Evolutionary conservation across 2,329 filamentous ascomycete genomes (phyloP).

Genomic region (Pseudopyricularia cyperi): DNA sequence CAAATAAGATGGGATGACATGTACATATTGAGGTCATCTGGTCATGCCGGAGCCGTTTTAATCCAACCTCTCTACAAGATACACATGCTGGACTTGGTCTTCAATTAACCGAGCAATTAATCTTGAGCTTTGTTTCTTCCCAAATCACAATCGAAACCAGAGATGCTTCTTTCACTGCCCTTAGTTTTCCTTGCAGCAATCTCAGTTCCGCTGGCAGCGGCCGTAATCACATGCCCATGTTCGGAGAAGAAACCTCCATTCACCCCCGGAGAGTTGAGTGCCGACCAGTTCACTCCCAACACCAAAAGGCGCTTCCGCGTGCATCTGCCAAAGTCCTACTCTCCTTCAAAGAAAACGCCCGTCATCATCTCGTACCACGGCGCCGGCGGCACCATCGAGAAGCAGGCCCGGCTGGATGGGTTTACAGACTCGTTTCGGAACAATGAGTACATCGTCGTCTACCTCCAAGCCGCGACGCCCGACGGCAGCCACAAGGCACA

Average conservation of each 20-base stretch:
- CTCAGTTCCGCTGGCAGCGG: no score
- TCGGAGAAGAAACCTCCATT: not conserved
- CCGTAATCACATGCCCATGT: not conserved
- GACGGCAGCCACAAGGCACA: not conserved
- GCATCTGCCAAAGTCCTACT: not conserved
- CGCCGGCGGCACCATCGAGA: slow-evolving; percentile 1
- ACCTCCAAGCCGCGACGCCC: not conserved
- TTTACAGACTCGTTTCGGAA: not conserved
- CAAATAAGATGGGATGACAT: no score
- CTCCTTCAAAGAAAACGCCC: not conserved
- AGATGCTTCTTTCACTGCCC: no score
- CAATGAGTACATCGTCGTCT: not conserved
- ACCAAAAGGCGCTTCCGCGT: not conserved
- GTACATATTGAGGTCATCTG: no score
- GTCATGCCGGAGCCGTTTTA: no score
- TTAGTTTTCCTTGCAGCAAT: no score
- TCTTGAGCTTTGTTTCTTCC: no score
- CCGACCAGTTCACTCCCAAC: not conserved
- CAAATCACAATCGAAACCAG: no score
- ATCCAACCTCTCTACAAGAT: no score
- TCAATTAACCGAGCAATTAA: no score
- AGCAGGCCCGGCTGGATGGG: not conserved
- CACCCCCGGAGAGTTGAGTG: not conserved
- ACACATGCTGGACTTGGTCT: no score
- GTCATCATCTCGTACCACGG: not conserved